Evolutionary conservation across 1,284 basidiomycete species (phyloP).

Genomic region (Coniophora puteana): DNA sequence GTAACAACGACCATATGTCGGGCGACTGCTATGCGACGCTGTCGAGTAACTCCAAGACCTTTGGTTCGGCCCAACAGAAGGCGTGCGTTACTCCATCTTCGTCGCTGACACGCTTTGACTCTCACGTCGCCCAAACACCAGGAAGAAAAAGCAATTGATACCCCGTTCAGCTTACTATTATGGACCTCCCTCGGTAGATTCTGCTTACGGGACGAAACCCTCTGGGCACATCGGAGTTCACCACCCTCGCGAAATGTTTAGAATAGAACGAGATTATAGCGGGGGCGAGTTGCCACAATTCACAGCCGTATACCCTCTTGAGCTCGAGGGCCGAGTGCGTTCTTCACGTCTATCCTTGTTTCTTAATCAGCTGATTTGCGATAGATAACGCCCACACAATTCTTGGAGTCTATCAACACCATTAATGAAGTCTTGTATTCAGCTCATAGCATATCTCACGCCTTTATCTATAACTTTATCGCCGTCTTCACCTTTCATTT

Average conservation of each 20-base stretch:
- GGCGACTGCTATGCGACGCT: slow-evolving; percentile 37
- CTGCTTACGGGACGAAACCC: slow-evolving; percentile 73
- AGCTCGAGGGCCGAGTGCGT: slow-evolving; percentile 79
- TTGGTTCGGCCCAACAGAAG: slow-evolving; percentile 21
- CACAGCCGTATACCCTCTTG: slow-evolving; percentile 74
- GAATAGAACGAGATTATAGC: slow-evolving; percentile 80
- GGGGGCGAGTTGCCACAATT: slow-evolving; percentile 82
- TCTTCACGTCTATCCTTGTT: no score
- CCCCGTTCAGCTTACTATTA: slow-evolving; percentile 80
- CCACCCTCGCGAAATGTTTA: slow-evolving; percentile 80
- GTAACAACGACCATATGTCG: slow-evolving; percentile 26
- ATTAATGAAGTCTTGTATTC: slow-evolving; percentile 81
- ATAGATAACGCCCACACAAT: slow-evolving; percentile 79
- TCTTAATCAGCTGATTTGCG: neutral
- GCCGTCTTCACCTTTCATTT: slow-evolving; percentile 74
- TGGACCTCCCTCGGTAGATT: slow-evolving; percentile 69
- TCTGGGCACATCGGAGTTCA: slow-evolving; percentile 79
- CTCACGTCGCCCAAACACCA: slow-evolving; percentile 43
- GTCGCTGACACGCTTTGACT: neutral
- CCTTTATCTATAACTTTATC: slow-evolving; percentile 64
- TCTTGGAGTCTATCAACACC: slow-evolving; percentile 79
- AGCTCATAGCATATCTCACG: slow-evolving; percentile 64
- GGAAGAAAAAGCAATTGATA: slow-evolving; percentile 49
- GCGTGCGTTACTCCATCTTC: slow-evolving; percentile 14
- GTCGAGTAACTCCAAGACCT: slow-evolving; percentile 22